Conservation (phyloP, 2,329 filamentous ascomycete species). For the Colletotrichum abscissum region DNA sequence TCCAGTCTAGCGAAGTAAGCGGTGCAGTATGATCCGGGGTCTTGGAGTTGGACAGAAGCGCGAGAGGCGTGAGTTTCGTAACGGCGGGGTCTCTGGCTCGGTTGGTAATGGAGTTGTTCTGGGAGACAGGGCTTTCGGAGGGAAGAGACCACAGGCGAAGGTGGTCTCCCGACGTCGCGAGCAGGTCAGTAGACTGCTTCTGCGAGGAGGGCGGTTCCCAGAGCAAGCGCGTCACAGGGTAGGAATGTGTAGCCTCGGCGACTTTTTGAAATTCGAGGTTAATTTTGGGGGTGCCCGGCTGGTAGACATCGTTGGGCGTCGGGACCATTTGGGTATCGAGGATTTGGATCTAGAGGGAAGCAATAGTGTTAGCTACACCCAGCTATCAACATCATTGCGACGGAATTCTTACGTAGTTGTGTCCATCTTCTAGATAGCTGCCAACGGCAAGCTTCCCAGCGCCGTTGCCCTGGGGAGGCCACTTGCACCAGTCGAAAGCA, state of each 20-base stretch:
- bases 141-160: constrained; percentile 94
- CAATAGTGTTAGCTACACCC: constrained; percentile 28
- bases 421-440: constrained; percentile 96
- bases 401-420: constrained; percentile 83
- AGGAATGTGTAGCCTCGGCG: constrained; percentile 96
- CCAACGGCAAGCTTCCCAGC: constrained; percentile 94
- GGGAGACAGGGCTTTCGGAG: constrained; percentile 66
- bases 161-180: constrained; percentile 96
- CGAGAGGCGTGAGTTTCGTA: constrained; percentile 90
- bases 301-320: constrained; percentile 75
- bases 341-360: constrained; percentile 84
- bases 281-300: constrained; percentile 77
- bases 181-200: constrained; percentile 93
- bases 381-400: not conserved
- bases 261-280: constrained; percentile 92
- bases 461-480: constrained; percentile 82
- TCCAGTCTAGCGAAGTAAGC: constrained; percentile 97
- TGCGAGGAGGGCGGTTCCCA: constrained; percentile 97
- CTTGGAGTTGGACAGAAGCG: constrained; percentile 95
- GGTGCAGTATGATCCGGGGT: constrained; percentile 98
- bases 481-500: constrained; percentile 99
- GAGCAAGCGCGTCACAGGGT: constrained; percentile 92
- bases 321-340: constrained; percentile 85
- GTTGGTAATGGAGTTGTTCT: constrained; percentile 75
- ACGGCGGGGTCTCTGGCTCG: constrained; percentile 67